Base-by-base conservation (phyloP, 257 asterid genomes). In the Solanum paucissectum region DNA sequence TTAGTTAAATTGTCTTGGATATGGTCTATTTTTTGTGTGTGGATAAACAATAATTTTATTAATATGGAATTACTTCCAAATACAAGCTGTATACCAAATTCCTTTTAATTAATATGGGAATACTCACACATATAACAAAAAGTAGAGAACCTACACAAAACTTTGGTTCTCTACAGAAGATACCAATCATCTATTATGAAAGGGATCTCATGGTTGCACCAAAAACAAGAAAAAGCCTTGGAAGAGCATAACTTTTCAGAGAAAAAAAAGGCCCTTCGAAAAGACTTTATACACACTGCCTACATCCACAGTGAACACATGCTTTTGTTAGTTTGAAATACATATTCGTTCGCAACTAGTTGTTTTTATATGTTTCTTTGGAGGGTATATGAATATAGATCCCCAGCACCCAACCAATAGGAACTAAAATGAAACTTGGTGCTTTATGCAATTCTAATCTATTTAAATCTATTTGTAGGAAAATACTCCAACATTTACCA, bases 401-500 rank as follows among this genome's bases (percentile, higher is more conserved):
- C 27, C 68, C 11, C 27, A 46, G 18, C 42, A 34, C 44, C 29
- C 85, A 52, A 29, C 40, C 44, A 5, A 18, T 44, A 49, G 20
- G 69, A 82, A 49, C 69, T 82, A 46, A 49, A 49, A 20, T 49
- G 69, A 20, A 82, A 29, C 11, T 82, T 20, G 69, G 42, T 49
- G 86, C 69, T 82, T 82, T 38, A 49, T 49, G 86, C 86, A 82
- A 46, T 82, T 82, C 44, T 82, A 32, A 86, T 74, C 42, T 21
- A 71, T 49, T 49, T n/a, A 86, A 12, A 87, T 87, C 36, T 84
- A 84, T 83, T 87, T 87, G 72, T 93, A 97, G 99, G 98, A 97
- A 86, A 96, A 97, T 84, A 95, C 98, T 64, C 91, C 93, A 75
- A 88, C 92, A 69, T 86, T 92, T 69, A 90, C 93, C 88, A 93